Percentiles rank a stretch among this genome's conserved stretches.
These are phyloP conservation scores for Cadophora sp. DNA, from an alignment of 2,329 filamentous ascomycete species.

Conservation along the genomic window DNA sequence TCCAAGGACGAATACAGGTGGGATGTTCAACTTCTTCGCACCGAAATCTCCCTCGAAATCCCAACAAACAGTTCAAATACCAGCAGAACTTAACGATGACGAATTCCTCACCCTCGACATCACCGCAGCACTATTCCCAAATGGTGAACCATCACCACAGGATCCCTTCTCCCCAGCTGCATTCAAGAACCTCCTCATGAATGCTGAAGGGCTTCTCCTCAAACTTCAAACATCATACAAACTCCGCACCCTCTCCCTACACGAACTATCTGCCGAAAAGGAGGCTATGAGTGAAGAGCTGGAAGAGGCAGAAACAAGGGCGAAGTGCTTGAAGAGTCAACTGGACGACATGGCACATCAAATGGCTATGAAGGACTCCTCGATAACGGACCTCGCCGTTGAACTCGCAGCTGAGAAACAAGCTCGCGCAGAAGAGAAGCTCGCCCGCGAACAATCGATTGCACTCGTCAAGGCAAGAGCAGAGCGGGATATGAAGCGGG, in stretches of 20 bases:
- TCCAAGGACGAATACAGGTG: constrained; percentile 22
- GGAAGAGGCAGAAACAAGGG: constrained; percentile 60
- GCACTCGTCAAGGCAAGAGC: constrained; percentile 37
- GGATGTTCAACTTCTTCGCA: constrained; percentile 36
- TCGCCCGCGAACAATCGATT: constrained; percentile 42
- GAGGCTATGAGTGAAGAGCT: constrained; percentile 61
- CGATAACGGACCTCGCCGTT: constrained; percentile 57
- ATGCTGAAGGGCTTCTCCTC: constrained; percentile 60
- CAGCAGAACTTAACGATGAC: constrained; percentile 50
- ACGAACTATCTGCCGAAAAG: constrained; percentile 60
- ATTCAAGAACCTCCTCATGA: constrained; percentile 66
- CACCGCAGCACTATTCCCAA: constrained; percentile 59
- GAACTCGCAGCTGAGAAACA: constrained; percentile 60
- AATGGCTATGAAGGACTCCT: constrained; percentile 60
- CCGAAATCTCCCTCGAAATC: constrained; percentile 36
- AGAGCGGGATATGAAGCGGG: constrained; percentile 21
- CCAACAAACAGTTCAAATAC: constrained; percentile 36
- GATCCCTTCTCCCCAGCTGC: constrained; percentile 64
- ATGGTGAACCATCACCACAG: constrained; percentile 50
- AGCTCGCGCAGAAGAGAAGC: constrained; percentile 40
- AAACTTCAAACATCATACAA: constrained; percentile 67
- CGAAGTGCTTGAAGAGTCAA: constrained; percentile 62
- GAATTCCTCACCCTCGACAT: constrained; percentile 64
- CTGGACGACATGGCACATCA: constrained; percentile 64
- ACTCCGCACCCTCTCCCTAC: constrained; percentile 56